phyloP scores from a whole-genome alignment of 1,284 basidiomycete species.

The Ustilago trichophora region DNA sequence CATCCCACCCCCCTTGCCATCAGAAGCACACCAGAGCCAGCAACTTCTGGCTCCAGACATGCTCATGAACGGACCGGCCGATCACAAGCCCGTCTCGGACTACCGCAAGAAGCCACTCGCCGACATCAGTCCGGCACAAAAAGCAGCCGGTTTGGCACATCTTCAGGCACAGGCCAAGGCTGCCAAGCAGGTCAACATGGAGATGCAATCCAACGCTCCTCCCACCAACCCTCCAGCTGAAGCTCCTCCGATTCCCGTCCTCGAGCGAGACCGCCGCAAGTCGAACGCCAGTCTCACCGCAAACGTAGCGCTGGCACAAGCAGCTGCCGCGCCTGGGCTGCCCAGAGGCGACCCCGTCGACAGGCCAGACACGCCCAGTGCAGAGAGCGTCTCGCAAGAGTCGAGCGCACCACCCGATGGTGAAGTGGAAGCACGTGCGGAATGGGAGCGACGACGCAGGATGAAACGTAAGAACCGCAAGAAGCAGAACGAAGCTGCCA shows the following conservation, averaged over 20 bases:
- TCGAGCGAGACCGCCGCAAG: slow-evolving; percentile 41
- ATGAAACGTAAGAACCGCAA: slow-evolving; percentile 46
- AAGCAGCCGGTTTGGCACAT: slow-evolving; percentile 42
- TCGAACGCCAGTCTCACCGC: slow-evolving; percentile 42
- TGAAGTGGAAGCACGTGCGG: slow-evolving; percentile 62
- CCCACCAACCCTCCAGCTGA: slow-evolving; percentile 18
- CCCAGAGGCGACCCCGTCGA: slow-evolving; percentile 6
- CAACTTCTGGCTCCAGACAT: slow-evolving; percentile 9
- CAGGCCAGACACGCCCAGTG: slow-evolving; percentile 22
- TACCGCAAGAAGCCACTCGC: slow-evolving; percentile 53
- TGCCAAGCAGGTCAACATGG: slow-evolving; percentile 9
- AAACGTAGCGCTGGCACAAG: slow-evolving; percentile 36
- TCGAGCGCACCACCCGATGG: slow-evolving; percentile 62
- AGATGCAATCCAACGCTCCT: slow-evolving; percentile 11
- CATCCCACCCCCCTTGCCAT: slow-evolving; percentile 49
- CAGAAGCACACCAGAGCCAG: slow-evolving; percentile 14
- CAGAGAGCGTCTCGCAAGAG: slow-evolving; percentile 46
- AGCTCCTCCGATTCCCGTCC: slow-evolving; percentile 25
- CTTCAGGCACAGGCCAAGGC: slow-evolving; percentile 33
- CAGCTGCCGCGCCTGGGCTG: not conserved
- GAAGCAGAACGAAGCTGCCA: slow-evolving; percentile 17
- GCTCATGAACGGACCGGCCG: slow-evolving; percentile 30
- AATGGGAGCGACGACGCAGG: slow-evolving; percentile 60
- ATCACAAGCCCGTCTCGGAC: slow-evolving; percentile 51
- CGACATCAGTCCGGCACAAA: slow-evolving; percentile 40